Conservation (phyloP, 129 eudicot species). For the Pittosporum tobira region DNA sequence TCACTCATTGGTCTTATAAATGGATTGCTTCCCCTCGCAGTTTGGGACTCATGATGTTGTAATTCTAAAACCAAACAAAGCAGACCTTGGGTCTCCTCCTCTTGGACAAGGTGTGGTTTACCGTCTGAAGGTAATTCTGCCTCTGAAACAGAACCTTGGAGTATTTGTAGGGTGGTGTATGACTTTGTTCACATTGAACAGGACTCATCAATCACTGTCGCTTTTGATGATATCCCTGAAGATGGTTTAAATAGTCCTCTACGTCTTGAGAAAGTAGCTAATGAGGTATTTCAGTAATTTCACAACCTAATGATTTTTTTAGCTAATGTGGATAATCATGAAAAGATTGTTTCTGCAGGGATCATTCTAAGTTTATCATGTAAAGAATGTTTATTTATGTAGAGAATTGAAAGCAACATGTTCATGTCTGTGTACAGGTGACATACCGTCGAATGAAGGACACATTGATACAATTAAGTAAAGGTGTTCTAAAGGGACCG, state of each 20-base stretch:
- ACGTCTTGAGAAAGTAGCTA: conserved; percentile 90
- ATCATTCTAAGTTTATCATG: neutral
- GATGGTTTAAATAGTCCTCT: conserved; percentile 88
- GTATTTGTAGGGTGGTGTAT: neutral
- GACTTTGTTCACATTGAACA: conserved; percentile 20
- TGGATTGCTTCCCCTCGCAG: conserved; percentile 32
- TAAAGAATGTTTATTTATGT: neutral
- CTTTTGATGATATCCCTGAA: conserved; percentile 97
- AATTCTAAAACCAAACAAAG: conserved; percentile 80
- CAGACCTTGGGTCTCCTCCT: conserved; percentile 85
- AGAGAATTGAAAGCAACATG: neutral
- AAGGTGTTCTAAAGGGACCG: conserved; percentile 81
- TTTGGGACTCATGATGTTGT: conserved; percentile 96
- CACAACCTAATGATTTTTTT: neutral
- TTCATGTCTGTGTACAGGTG: conserved; percentile 47
- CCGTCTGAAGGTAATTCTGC: conserved; percentile 60
- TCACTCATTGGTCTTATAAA: neutral
- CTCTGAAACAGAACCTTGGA: neutral
- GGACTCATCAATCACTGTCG: conserved; percentile 92
- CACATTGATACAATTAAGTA: conserved; percentile 78
- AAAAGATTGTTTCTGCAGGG: neutral
- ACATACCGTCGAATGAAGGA: conserved; percentile 97
- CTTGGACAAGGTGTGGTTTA: conserved; percentile 98
- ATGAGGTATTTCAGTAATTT: conserved; percentile 50
- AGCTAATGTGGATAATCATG: neutral